phyloP scores from a whole-genome alignment of 2,329 filamentous ascomycete genomes.

The Drechmeria coniospora region DNA sequence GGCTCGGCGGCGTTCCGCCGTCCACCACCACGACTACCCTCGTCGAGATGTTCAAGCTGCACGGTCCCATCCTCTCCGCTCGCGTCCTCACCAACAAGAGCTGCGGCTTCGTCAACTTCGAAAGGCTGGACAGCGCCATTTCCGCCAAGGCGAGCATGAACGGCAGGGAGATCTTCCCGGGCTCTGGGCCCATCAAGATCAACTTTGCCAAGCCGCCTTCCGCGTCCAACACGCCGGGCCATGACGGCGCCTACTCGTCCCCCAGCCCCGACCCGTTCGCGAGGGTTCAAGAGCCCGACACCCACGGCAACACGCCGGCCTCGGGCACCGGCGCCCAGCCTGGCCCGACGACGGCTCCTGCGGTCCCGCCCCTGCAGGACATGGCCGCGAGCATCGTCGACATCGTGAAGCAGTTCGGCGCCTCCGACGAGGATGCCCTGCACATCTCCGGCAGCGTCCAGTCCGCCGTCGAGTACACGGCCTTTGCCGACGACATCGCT shows the following conservation, averaged over 20 bases:
- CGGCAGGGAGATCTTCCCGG: slow-evolving; percentile 95
- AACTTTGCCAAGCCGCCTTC: slow-evolving; percentile 96
- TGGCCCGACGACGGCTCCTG: slow-evolving; percentile 35
- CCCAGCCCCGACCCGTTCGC: slow-evolving; percentile 78
- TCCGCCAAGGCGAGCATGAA: slow-evolving; percentile 79
- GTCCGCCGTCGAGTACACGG: slow-evolving; percentile 57
- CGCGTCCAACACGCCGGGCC: slow-evolving; percentile 74
- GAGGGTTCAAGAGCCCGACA: slow-evolving; percentile 34
- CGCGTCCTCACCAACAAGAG: slow-evolving; percentile 96
- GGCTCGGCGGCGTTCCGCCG: slow-evolving; percentile 94
- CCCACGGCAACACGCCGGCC: no score
- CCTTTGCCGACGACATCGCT: slow-evolving; percentile 73
- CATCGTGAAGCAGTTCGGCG: slow-evolving; percentile 82
- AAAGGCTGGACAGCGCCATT: slow-evolving; percentile 78
- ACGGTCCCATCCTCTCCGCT: slow-evolving; percentile 79
- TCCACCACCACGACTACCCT: slow-evolving; percentile 93
- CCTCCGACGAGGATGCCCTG: slow-evolving; percentile 59
- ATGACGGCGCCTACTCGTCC: slow-evolving; percentile 75
- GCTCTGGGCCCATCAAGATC: slow-evolving; percentile 84
- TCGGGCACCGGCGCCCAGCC: no score
- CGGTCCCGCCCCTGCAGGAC: slow-evolving; percentile 58
- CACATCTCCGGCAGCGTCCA: slow-evolving; percentile 63
- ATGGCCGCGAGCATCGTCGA: slow-evolving; percentile 69
- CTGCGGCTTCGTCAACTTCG: slow-evolving; percentile 97
- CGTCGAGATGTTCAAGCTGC: slow-evolving; percentile 88